These are phyloP conservation scores for Inga laurina DNA, from an alignment of 306 rosid species.

Conservation along the genomic window DNA sequence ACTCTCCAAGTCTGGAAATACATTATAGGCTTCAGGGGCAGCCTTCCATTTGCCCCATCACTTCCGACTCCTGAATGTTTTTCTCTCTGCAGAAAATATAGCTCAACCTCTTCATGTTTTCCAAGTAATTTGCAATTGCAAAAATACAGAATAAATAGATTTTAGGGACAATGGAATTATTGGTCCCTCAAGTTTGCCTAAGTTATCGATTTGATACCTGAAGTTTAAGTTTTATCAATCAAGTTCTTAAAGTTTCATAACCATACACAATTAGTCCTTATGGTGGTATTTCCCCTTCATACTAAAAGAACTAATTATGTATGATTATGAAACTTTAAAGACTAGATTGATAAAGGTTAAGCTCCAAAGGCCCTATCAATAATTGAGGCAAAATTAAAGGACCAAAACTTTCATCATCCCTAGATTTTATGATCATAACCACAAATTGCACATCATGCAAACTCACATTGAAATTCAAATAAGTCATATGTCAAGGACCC, in stretches of 20 bases:
- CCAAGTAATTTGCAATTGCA: not conserved
- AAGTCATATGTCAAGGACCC: constrained; percentile 15
- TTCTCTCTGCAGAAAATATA: constrained; percentile 56
- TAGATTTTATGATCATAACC: constrained; percentile 2
- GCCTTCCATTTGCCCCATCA: constrained; percentile 55
- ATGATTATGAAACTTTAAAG: not conserved
- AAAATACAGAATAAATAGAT: not conserved
- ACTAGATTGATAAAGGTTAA: not conserved
- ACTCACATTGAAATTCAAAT: constrained; percentile 12
- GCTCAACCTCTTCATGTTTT: constrained; percentile 1
- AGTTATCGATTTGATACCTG: not conserved
- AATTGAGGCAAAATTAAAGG: not conserved
- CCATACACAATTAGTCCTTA: not conserved
- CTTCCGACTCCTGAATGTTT: constrained; percentile 42
- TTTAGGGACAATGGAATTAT: not conserved
- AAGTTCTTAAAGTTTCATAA: not conserved
- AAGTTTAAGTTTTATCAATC: not conserved
- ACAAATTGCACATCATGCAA: not conserved
- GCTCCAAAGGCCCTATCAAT: not conserved
- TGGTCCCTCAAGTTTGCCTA: not conserved
- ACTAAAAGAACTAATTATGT: not conserved
- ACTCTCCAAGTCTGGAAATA: constrained; percentile 71
- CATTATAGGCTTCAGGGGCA: constrained; percentile 58
- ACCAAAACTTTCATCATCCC: not conserved
- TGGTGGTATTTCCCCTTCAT: not conserved